Conservation (phyloP, 2,329 filamentous ascomycete species). For the Diatrype stigma region DNA sequence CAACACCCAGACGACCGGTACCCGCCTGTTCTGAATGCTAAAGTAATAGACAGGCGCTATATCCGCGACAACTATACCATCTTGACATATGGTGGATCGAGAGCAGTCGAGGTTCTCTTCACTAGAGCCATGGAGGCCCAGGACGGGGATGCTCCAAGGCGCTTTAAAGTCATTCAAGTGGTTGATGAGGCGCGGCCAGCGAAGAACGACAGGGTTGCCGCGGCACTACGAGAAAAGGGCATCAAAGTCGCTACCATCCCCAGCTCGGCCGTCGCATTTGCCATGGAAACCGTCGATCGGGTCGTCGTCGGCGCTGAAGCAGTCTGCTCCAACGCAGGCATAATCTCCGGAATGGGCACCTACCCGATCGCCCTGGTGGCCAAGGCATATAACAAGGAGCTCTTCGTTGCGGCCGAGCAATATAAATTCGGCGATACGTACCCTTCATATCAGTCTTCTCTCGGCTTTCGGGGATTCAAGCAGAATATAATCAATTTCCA, state of each 20-base stretch:
- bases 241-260: slow-evolving; percentile 81
- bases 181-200: slow-evolving; percentile 49
- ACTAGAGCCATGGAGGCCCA: slow-evolving; percentile 65
- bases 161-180: slow-evolving; percentile 82
- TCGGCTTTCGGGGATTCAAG: slow-evolving; percentile 36
- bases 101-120: slow-evolving; percentile 77
- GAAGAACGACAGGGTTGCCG: slow-evolving; percentile 69
- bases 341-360: slow-evolving; percentile 81
- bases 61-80: slow-evolving; percentile 75
- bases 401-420: slow-evolving; percentile 90
- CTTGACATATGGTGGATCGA: slow-evolving; percentile 84
- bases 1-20: not conserved
- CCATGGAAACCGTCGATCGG: slow-evolving; percentile 68
- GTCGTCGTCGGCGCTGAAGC: slow-evolving; percentile 72
- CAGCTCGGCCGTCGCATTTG: slow-evolving; percentile 72
- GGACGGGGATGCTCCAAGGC: slow-evolving; percentile 46
- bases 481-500: slow-evolving; percentile 31
- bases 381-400: slow-evolving; percentile 57
- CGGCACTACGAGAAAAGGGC: slow-evolving; percentile 64
- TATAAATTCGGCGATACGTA: slow-evolving; percentile 95
- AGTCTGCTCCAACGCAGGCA: slow-evolving; percentile 88
- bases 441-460: slow-evolving; percentile 65
- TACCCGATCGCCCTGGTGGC: slow-evolving; percentile 85
- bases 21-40: not conserved
- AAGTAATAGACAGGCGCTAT: slow-evolving; percentile 51